Percentiles rank a stretch among this genome's conserved stretches.
phyloP scores from a whole-genome alignment of 768 basidiomycete species.

The Mycena polygramma region DNA sequence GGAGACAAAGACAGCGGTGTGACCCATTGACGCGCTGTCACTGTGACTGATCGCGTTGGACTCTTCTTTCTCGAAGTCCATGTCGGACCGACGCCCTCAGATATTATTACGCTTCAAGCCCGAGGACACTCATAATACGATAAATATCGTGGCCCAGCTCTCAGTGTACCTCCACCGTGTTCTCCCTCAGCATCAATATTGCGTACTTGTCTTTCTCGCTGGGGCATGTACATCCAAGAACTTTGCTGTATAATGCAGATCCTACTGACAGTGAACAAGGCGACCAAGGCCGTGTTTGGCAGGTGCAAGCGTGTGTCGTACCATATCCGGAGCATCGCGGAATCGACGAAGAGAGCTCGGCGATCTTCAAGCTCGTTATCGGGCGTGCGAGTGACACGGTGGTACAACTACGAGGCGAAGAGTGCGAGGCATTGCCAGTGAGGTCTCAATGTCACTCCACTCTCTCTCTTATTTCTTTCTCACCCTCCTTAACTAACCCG shows the following conservation, averaged over 20 bases:
- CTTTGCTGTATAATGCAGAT: conserved; percentile 80
- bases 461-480: too few relatives aligned
- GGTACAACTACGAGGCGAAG: conserved; percentile 98
- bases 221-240: conserved; percentile 97
- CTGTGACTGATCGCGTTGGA: too few relatives aligned
- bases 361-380: conserved; percentile 91
- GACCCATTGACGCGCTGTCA: too few relatives aligned
- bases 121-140: conserved; percentile 83
- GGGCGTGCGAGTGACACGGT: conserved; percentile 72
- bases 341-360: conserved; percentile 82
- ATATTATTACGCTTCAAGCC: conserved; percentile 88
- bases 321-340: conserved; percentile 88
- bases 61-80: conserved; percentile 69
- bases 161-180: conserved; percentile 76
- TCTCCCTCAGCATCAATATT: background rate
- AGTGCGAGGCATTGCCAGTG: conserved; percentile 83
- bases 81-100: conserved; percentile 80
- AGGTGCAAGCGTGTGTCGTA: conserved; percentile 93
- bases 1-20: too few relatives aligned
- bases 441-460: conserved; percentile 43
- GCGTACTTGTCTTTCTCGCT: too few relatives aligned
- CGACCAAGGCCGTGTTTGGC: conserved; percentile 84
- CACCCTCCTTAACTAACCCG: too few relatives aligned
- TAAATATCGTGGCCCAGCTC: conserved; percentile 91
- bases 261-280: conserved; percentile 86